Conservation (phyloP, 495 filamentous ascomycete genomes). For the Penicillium arizonense region DNA sequence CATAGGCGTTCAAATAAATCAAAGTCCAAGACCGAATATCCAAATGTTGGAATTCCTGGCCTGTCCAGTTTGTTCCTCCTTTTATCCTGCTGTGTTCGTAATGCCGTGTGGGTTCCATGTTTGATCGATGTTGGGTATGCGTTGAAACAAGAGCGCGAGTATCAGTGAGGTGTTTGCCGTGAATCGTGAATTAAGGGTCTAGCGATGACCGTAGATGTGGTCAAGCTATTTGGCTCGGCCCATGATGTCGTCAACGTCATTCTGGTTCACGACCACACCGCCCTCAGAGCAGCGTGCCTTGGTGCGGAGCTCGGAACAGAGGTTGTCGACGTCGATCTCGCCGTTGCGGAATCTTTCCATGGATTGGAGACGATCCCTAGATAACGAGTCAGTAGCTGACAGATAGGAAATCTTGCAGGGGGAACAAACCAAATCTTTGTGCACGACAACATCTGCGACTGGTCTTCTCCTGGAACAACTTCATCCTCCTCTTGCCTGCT, state of each 20-base stretch:
- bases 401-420: neutral
- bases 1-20: neutral
- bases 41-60: neutral
- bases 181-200: slow-evolving; percentile 18
- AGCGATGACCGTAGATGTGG: neutral
- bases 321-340: slow-evolving; percentile 86
- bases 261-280: slow-evolving; percentile 87
- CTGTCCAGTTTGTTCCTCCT: slow-evolving; percentile 3
- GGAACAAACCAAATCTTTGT: slow-evolving; percentile 87
- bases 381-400: slow-evolving; percentile 8
- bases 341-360: slow-evolving; percentile 85
- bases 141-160: slow-evolving; percentile 18
- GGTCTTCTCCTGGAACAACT: slow-evolving; percentile 63
- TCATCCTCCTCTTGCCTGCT: slow-evolving; percentile 64
- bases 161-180: slow-evolving; percentile 18
- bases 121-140: slow-evolving; percentile 30
- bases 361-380: slow-evolving; percentile 86
- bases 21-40: neutral
- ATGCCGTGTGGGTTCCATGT: slow-evolving; percentile 26
- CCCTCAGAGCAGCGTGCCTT: slow-evolving; percentile 95
- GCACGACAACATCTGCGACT: slow-evolving; percentile 70
- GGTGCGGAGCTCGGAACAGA: slow-evolving; percentile 90
- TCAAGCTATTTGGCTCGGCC: slow-evolving; percentile 45
- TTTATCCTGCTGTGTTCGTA: slow-evolving; percentile 21
- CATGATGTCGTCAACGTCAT: slow-evolving; percentile 82